phyloP scores from a whole-genome alignment of 495 filamentous ascomycete species.

The Penicillium odoratum region DNA sequence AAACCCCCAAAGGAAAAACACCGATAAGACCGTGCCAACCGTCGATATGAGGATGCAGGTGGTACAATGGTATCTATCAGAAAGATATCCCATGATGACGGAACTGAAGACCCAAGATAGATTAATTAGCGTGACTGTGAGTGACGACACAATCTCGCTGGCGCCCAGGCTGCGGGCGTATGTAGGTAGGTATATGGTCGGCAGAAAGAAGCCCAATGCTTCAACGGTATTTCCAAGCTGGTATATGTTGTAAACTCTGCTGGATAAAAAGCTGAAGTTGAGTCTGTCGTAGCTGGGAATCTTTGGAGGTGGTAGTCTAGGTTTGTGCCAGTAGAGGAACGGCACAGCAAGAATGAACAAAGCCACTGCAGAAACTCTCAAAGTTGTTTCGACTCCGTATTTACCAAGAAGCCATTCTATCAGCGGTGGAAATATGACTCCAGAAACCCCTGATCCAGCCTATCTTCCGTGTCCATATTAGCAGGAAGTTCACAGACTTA shows the following conservation, averaged over 20 bases:
- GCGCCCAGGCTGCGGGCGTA: constrained; percentile 41
- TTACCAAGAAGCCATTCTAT: constrained; percentile 47
- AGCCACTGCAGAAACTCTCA: constrained; percentile 45
- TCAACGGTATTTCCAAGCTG: constrained; percentile 55
- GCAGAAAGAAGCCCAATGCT: constrained; percentile 49
- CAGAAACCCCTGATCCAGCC: constrained; percentile 41
- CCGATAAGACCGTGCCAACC: constrained; percentile 51
- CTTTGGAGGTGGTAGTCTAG: constrained; percentile 41
- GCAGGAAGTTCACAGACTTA: neutral
- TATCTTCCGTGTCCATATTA: constrained; percentile 5
- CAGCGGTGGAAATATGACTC: constrained; percentile 46
- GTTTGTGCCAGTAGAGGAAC: constrained; percentile 54
- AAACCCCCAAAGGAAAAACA: constrained; percentile 66
- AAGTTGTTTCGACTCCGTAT: constrained; percentile 53
- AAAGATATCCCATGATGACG: constrained; percentile 55
- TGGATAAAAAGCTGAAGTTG: constrained; percentile 41
- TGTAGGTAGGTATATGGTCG: constrained; percentile 36
- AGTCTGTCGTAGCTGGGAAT: constrained; percentile 27
- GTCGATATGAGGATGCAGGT: constrained; percentile 54
- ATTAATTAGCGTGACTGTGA: constrained; percentile 53
- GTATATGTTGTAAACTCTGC: constrained; percentile 48
- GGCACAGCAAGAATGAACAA: constrained; percentile 50
- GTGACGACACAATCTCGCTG: constrained; percentile 32
- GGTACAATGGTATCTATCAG: constrained; percentile 57
- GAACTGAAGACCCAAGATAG: constrained; percentile 51